A percentile compares a stretch with the other conserved stretches of the same genome.
phyloP scores from a whole-genome alignment of 306 rosid genomes.

The Castanopsis chinensis region DNA sequence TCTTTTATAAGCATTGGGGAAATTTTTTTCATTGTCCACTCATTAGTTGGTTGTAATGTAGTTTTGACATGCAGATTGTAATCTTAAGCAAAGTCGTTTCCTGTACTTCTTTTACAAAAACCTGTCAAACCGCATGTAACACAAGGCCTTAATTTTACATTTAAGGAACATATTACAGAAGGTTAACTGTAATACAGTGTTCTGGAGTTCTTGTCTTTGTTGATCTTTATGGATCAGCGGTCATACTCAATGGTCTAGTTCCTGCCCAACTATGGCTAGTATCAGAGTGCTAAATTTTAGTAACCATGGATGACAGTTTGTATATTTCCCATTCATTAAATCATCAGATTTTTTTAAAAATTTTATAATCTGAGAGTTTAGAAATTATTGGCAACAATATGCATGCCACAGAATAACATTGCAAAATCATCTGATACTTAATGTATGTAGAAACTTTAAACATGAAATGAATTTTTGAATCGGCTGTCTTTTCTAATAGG shows the following conservation, averaged over 20 bases:
- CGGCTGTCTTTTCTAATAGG: constrained; percentile 39
- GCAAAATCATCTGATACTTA: background rate
- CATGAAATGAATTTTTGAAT: background rate
- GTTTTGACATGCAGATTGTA: background rate
- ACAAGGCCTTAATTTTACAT: background rate
- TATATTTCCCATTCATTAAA: background rate
- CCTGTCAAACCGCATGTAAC: background rate
- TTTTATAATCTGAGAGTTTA: no score
- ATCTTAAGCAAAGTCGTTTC: background rate
- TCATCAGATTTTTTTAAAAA: no score
- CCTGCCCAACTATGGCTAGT: background rate
- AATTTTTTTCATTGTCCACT: background rate
- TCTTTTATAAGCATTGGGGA: background rate
- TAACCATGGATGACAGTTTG: background rate
- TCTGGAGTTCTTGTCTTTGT: background rate
- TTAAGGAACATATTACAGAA: background rate
- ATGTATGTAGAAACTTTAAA: background rate
- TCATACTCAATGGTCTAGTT: background rate
- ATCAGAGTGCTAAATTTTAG: background rate
- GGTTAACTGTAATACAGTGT: background rate
- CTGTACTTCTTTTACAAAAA: background rate
- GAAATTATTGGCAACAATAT: background rate
- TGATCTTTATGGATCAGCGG: background rate
- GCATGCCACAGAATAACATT: background rate
- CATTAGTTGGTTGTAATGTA: background rate